phyloP scores from a whole-genome alignment of 345 rosid species.

The Hibiscus syriacus region DNA sequence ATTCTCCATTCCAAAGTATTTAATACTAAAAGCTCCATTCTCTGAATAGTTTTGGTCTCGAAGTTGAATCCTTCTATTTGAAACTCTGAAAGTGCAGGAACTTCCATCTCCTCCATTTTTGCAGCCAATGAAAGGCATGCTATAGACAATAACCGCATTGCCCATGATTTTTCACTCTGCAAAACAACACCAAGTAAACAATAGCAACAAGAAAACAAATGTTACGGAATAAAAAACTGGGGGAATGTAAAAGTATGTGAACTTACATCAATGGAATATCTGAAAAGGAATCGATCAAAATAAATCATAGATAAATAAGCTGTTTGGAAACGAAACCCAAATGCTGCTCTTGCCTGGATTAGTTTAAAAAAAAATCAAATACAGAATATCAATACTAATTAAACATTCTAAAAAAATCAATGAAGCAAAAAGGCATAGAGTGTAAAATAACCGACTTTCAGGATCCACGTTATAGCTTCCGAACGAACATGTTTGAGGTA shows the following conservation, averaged over 20 bases:
- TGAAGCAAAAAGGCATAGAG: not conserved
- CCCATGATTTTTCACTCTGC: conserved; percentile 44
- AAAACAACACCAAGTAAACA: not conserved
- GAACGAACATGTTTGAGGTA: conserved; percentile 32
- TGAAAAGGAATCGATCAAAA: conserved; percentile 51
- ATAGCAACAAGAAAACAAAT: not conserved
- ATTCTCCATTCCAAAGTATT: conserved; percentile 54
- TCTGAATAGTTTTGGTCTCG: conserved; percentile 32
- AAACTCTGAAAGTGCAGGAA: conserved; percentile 35
- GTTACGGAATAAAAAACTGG: not conserved
- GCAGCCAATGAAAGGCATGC: conserved; percentile 67
- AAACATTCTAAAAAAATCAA: not conserved
- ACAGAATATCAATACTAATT: not conserved
- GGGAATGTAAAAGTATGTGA: not conserved
- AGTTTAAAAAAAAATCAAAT: not conserved
- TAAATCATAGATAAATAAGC: conserved; percentile 43
- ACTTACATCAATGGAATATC: conserved; percentile 35
- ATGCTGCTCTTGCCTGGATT: conserved; percentile 33
- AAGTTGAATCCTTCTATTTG: conserved; percentile 31
- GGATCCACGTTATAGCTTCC: conserved; percentile 49
- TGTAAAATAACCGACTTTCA: conserved; percentile 30
- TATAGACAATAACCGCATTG: conserved; percentile 37
- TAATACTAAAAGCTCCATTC: conserved; percentile 67
- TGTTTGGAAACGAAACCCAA: conserved; percentile 42
- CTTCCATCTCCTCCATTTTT: conserved; percentile 50